Conservation (phyloP, 2,329 filamentous ascomycete species). For the Phyllosticta citribraziliensis region DNA sequence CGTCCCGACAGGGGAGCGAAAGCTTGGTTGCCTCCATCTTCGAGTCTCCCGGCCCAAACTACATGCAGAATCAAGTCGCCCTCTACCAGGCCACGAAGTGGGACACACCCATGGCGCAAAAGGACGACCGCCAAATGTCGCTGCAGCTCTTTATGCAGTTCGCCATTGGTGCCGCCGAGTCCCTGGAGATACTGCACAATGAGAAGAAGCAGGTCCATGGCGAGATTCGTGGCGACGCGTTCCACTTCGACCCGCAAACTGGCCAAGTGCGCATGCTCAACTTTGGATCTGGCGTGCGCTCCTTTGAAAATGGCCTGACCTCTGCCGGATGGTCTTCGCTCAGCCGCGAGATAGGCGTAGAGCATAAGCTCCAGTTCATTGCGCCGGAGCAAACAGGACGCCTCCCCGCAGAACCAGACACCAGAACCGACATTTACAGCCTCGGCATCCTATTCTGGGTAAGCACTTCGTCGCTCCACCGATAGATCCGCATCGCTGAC, state of each 20-base stretch:
- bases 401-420: constrained; percentile 85
- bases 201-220: constrained; percentile 78
- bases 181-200: constrained; percentile 84
- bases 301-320: constrained; percentile 79
- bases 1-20: constrained; percentile 58
- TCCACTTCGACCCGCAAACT: constrained; percentile 68
- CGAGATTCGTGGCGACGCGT: constrained; percentile 82
- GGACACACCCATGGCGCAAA: constrained; percentile 6
- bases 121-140: constrained; percentile 48
- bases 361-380: constrained; percentile 83
- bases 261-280: constrained; percentile 69
- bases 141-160: constrained; percentile 78
- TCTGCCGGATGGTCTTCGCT: constrained; percentile 79
- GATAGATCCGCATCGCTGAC: neutral
- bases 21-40: constrained; percentile 75
- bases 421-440: constrained; percentile 86
- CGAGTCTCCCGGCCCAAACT: constrained; percentile 65
- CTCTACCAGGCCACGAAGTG: constrained; percentile 36
- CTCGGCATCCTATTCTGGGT: constrained; percentile 85
- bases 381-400: constrained; percentile 91
- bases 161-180: constrained; percentile 78
- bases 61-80: constrained; percentile 59
- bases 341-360: constrained; percentile 74
- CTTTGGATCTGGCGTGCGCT: constrained; percentile 75
- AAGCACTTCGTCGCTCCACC: constrained; percentile 16